Conservation (phyloP, 176 grass and related monocot species). For the Eleusine coracana region DNA sequence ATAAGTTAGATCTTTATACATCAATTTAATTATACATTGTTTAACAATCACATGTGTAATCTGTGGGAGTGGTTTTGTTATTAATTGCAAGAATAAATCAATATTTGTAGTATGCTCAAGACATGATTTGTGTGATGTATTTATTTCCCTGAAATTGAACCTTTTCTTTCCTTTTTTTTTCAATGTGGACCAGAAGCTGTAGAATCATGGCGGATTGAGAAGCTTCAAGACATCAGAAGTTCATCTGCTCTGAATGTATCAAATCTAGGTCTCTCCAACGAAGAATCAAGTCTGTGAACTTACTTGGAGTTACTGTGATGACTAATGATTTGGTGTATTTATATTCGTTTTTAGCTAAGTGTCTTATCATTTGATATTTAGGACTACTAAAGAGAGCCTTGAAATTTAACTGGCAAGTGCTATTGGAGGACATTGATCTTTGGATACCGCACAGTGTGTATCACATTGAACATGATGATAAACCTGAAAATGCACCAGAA, state of each 20-base stretch:
- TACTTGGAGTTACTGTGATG: conserved; percentile 12
- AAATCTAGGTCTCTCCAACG: conserved; percentile 35
- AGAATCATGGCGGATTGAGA: conserved; percentile 66
- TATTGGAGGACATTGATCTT: conserved; percentile 75
- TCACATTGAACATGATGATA: conserved; percentile 70
- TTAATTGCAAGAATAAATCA: conserved; percentile 17
- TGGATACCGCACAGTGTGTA: conserved; percentile 59
- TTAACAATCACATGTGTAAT: conserved; percentile 3
- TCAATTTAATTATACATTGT: not conserved
- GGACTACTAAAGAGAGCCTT: conserved; percentile 59
- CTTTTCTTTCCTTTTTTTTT: not conserved
- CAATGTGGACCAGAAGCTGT: conserved; percentile 50
- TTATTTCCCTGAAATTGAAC: not conserved
- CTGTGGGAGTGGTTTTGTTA: not conserved
- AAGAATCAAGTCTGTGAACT: conserved; percentile 65
- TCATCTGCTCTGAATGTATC: conserved; percentile 53
- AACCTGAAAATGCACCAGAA: conserved; percentile 67
- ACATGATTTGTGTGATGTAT: conserved; percentile 3
- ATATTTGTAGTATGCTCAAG: not conserved
- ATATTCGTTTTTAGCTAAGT: not conserved
- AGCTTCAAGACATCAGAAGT: conserved; percentile 54
- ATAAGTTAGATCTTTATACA: not conserved
- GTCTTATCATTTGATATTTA: conserved; percentile 30
- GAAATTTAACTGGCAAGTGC: conserved; percentile 59
- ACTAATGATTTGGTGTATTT: not conserved